phyloP scores from a whole-genome alignment of 2,329 filamentous ascomycete genomes.

The Scopulariopsis brevicaulis region DNA sequence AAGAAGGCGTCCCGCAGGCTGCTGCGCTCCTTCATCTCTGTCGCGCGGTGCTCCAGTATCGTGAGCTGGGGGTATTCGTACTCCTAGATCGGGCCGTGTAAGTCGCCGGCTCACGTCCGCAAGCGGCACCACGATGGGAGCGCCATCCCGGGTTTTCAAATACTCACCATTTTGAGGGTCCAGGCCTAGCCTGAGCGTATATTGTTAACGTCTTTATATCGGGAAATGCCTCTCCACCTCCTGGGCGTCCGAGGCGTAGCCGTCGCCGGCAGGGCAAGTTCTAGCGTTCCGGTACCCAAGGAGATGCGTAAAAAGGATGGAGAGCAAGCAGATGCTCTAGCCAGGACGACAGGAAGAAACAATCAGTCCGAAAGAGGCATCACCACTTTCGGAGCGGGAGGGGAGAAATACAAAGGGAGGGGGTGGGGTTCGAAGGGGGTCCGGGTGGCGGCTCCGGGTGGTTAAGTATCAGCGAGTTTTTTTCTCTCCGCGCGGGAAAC shows the following conservation, averaged over 20 bases:
- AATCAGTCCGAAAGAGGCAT: not conserved
- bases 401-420: not conserved
- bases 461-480: not conserved
- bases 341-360: not conserved
- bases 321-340: not conserved
- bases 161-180: not conserved
- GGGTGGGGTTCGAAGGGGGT: not conserved
- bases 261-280: not conserved
- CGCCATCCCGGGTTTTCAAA: not conserved
- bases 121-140: not conserved
- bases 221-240: not conserved
- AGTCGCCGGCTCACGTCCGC: not conserved
- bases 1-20: slow-evolving; percentile 48
- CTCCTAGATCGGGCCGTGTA: not conserved
- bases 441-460: not conserved
- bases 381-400: not conserved
- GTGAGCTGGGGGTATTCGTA: slow-evolving; percentile 1
- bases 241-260: not conserved
- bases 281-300: not conserved
- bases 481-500: not conserved
- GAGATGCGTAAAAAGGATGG: not conserved
- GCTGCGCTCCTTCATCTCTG: slow-evolving; percentile 40
- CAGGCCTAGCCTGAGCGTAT: not conserved
- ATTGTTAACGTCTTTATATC: not conserved
- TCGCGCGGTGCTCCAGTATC: slow-evolving; percentile 10